phyloP scores from a whole-genome alignment of 768 basidiomycete species.

The Rhodotorula taiwanensis region DNA sequence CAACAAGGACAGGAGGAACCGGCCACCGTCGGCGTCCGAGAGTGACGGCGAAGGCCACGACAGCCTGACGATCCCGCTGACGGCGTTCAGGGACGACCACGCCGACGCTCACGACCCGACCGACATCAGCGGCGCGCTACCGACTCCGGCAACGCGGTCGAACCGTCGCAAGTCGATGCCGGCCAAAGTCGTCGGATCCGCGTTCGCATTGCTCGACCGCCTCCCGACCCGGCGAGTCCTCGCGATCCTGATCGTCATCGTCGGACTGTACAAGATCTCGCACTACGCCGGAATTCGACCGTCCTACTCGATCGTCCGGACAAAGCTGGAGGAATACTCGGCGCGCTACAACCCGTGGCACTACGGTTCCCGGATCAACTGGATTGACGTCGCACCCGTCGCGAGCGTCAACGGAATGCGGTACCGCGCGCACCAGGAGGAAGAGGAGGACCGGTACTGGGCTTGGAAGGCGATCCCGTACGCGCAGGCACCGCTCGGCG shows the following conservation, averaged over 20 bases:
- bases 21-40: too few species aligned
- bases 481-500: constrained; percentile 14
- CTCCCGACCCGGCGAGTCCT: constrained; percentile 8
- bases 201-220: neutral
- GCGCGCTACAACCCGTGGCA: constrained; percentile 15
- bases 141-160: too few species aligned
- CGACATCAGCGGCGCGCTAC: too few species aligned
- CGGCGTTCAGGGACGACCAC: neutral
- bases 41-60: neutral
- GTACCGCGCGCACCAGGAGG: constrained; percentile 10
- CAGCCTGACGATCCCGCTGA: constrained; percentile 1
- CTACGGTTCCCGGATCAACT: neutral
- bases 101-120: neutral
- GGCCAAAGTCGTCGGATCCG: neutral
- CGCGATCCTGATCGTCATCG: constrained; percentile 19
- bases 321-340: neutral
- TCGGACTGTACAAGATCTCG: constrained; percentile 18
- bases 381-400: neutral
- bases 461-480: constrained; percentile 27
- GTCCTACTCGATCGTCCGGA: neutral
- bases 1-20: too few species aligned
- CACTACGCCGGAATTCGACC: neutral
- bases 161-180: too few species aligned
- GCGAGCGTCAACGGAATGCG: constrained; percentile 1
- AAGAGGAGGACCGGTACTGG: constrained; percentile 5